Evolutionary conservation across 1,284 basidiomycete species (phyloP).

Genomic region (Heterobasidion irregulare): DNA sequence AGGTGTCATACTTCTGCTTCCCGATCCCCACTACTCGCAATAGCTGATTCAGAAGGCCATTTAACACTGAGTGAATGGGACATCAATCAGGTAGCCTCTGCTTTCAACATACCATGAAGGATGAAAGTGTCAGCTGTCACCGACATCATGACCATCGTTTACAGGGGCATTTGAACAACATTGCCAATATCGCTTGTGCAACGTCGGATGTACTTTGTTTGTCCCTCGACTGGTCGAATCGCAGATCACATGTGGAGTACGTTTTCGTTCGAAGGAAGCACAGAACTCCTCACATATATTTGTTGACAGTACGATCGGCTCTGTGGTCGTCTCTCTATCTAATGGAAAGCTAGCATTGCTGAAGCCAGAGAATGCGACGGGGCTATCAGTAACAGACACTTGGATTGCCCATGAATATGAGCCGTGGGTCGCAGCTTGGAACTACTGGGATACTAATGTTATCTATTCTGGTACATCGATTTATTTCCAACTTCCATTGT

Average conservation of each 20-base stretch:
- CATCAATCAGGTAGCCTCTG: conserved; percentile 33
- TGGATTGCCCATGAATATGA: conserved; percentile 95
- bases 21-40: conserved; percentile 43
- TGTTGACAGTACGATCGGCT: conserved; percentile 33
- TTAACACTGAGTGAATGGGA: conserved; percentile 57
- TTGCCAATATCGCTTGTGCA: conserved; percentile 50
- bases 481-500: background rate
- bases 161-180: conserved; percentile 36
- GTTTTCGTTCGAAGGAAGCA: background rate
- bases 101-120: background rate
- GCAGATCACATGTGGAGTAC: conserved; percentile 28
- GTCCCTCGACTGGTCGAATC: conserved; percentile 84
- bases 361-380: conserved; percentile 30
- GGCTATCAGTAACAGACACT: conserved; percentile 35
- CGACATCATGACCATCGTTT: background rate
- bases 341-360: conserved; percentile 66
- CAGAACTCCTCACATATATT: background rate
- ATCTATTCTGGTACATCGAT: conserved; percentile 72
- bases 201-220: conserved; percentile 62
- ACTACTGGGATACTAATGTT: conserved; percentile 72
- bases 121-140: background rate
- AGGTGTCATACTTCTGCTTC: conserved; percentile 51
- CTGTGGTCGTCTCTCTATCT: conserved; percentile 77
- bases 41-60: conserved; percentile 81
- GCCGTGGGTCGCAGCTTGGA: conserved; percentile 91